phyloP scores from a whole-genome alignment of 495 filamentous ascomycete species.

The Neurospora sublineolata region DNA sequence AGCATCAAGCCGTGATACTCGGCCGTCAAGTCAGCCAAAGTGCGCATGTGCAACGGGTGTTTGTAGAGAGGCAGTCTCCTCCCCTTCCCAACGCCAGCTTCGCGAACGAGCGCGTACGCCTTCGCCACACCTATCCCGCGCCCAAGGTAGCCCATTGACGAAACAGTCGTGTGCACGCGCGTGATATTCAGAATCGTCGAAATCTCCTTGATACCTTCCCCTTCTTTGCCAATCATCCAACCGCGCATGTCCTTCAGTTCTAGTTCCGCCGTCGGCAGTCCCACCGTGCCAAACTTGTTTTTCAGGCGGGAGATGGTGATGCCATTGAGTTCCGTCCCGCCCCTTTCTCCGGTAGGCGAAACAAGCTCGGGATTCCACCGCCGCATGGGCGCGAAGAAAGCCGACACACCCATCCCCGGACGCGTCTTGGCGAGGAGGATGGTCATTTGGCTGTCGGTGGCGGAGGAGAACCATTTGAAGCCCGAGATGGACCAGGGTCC shows the following conservation, averaged over 20 bases:
- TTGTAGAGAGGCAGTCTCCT: slow-evolving; percentile 36
- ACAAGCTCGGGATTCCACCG: slow-evolving; percentile 27
- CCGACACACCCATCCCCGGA: slow-evolving; percentile 39
- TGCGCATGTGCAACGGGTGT: slow-evolving; percentile 49
- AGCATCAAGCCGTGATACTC: slow-evolving; percentile 46
- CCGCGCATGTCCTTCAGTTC: slow-evolving; percentile 49
- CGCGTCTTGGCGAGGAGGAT: slow-evolving; percentile 58
- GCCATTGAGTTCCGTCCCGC: slow-evolving; percentile 47
- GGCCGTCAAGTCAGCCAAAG: slow-evolving; percentile 40
- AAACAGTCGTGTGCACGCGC: slow-evolving; percentile 50
- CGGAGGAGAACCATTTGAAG: slow-evolving; percentile 70
- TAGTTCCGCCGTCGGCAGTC: slow-evolving; percentile 60
- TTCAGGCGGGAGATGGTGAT: slow-evolving; percentile 58
- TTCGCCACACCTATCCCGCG: slow-evolving; percentile 51
- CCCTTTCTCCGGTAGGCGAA: slow-evolving; percentile 7
- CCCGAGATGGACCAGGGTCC: slow-evolving; percentile 54
- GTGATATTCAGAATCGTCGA: slow-evolving; percentile 58
- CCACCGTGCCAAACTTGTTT: slow-evolving; percentile 57
- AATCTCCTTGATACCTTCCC: slow-evolving; percentile 55
- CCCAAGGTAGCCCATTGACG: slow-evolving; percentile 45
- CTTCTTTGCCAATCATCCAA: slow-evolving; percentile 51
- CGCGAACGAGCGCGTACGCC: slow-evolving; percentile 38
- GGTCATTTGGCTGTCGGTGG: slow-evolving; percentile 59
- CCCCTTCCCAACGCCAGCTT: slow-evolving; percentile 32
- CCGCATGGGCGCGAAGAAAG: slow-evolving; percentile 57